These are phyloP conservation scores for Suillus sp. DNA, from an alignment of 768 basidiomycete genomes.

Conservation along the genomic window DNA sequence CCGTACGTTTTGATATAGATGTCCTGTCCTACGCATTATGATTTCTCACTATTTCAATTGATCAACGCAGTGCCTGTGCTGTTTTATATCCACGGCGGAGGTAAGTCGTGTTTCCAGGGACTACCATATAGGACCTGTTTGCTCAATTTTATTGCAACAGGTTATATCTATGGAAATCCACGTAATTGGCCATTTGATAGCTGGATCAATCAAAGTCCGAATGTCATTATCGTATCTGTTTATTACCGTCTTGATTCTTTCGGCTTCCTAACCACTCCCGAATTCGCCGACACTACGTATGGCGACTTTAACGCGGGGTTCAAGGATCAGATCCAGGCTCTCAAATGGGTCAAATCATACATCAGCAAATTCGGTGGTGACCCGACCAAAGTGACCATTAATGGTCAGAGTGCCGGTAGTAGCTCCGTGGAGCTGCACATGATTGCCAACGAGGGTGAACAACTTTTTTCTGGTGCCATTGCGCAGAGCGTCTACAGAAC, in stretches of 20 bases:
- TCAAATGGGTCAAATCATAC: slow-evolving; percentile 42
- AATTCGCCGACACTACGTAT: slow-evolving; percentile 39
- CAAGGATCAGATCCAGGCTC: slow-evolving; percentile 51
- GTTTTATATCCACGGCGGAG: slow-evolving; percentile 45
- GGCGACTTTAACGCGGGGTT: slow-evolving; percentile 59
- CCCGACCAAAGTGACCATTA: slow-evolving; percentile 46
- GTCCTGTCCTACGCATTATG: background rate
- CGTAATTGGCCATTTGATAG: slow-evolving; percentile 66
- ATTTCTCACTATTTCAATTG: background rate
- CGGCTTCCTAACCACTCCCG: slow-evolving; percentile 61
- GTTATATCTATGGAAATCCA: slow-evolving; percentile 62
- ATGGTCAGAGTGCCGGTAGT: slow-evolving; percentile 63
- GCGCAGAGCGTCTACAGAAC: slow-evolving; percentile 63
- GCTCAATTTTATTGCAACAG: slow-evolving; percentile 26
- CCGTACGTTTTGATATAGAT: slow-evolving; percentile 36
- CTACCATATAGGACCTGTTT: background rate
- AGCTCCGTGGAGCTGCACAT: slow-evolving; percentile 61
- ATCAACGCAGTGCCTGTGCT: slow-evolving; percentile 38
- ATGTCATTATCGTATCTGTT: slow-evolving; percentile 64
- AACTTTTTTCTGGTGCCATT: slow-evolving; percentile 57
- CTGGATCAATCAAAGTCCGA: slow-evolving; percentile 65
- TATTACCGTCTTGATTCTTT: slow-evolving; percentile 67
- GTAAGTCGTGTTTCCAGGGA: slow-evolving; percentile 15
- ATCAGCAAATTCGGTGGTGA: slow-evolving; percentile 45
- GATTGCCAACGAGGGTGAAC: slow-evolving; percentile 42